Percentiles rank a stretch among this genome's conserved stretches.
phyloP scores from a whole-genome alignment of 768 basidiomycete genomes.

The Cubamyces sp. region DNA sequence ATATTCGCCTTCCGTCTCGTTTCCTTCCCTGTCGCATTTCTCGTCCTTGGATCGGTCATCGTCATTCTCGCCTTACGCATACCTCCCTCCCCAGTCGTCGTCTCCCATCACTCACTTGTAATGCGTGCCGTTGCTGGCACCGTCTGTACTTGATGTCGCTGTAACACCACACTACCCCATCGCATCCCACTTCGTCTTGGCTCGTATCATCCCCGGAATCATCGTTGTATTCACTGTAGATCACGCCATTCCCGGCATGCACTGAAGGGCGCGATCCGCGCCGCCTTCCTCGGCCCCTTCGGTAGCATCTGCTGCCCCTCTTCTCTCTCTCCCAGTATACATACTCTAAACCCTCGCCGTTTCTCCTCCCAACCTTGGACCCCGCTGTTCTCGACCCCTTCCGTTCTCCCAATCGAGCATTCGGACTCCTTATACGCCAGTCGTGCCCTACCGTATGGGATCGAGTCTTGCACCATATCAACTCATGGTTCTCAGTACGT shows the following conservation, averaged over 20 bases:
- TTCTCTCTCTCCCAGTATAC: slow-evolving; percentile 3
- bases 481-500: no score
- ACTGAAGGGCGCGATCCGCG: background rate
- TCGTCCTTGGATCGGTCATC: background rate
- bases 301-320: background rate
- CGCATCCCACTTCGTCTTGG: background rate
- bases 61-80: background rate
- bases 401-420: no score
- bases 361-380: no score
- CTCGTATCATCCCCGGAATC: slow-evolving; percentile 15
- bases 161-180: slow-evolving; percentile 18
- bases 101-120: slow-evolving; percentile 3
- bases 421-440: no score
- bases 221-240: slow-evolving; percentile 21
- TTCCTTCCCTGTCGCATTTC: background rate
- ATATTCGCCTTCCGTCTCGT: background rate
- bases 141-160: slow-evolving; percentile 23
- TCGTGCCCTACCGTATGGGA: no score
- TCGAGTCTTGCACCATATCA: no score
- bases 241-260: background rate
- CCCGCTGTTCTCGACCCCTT: no score
- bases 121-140: slow-evolving; percentile 19
- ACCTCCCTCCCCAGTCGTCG: slow-evolving; percentile 11
- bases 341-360: no score
- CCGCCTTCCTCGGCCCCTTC: no score